phyloP scores from a whole-genome alignment of 352 stramenopile genomes.

The Pythium myriotylum region DNA sequence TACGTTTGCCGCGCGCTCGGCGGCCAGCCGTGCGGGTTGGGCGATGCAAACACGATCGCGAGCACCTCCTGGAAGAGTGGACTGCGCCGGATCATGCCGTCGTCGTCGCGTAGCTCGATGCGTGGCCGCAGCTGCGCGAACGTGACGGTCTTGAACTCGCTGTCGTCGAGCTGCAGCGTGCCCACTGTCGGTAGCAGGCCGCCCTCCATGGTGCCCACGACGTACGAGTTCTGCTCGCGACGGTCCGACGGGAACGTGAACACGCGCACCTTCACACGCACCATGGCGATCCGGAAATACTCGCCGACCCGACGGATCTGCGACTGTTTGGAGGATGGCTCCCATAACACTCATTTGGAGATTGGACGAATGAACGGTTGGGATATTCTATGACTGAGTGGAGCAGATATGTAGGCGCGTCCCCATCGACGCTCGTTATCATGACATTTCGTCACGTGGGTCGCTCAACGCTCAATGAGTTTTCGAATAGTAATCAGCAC shows the following conservation, averaged over 20 bases:
- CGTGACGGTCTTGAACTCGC: slow-evolving; percentile 53
- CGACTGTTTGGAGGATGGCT: no score
- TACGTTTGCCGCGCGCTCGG: slow-evolving; percentile 71
- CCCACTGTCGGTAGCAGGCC: slow-evolving; percentile 58
- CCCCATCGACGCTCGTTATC: no score
- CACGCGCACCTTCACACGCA: slow-evolving; percentile 73
- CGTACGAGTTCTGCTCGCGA: slow-evolving; percentile 72
- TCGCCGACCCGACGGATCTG: neutral
- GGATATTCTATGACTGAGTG: no score
- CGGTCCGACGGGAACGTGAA: slow-evolving; percentile 77
- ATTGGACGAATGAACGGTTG: no score
- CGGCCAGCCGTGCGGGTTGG: slow-evolving; percentile 70
- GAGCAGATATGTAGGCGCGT: no score
- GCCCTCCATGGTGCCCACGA: slow-evolving; percentile 73
- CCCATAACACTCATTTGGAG: no score
- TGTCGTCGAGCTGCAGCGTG: slow-evolving; percentile 63
- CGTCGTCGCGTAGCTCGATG: slow-evolving; percentile 67
- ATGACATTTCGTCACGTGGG: no score
- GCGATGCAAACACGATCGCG: slow-evolving; percentile 52
- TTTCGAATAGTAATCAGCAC: slow-evolving; percentile 9
- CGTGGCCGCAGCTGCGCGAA: slow-evolving; percentile 65
- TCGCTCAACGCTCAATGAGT: neutral
- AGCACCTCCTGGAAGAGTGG: slow-evolving; percentile 81
- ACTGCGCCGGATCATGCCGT: slow-evolving; percentile 68
- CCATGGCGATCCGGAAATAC: slow-evolving; percentile 30